These are phyloP conservation scores for Xylariaceae sp. DNA, from an alignment of 2,329 filamentous ascomycete genomes.

Conservation along the genomic window DNA sequence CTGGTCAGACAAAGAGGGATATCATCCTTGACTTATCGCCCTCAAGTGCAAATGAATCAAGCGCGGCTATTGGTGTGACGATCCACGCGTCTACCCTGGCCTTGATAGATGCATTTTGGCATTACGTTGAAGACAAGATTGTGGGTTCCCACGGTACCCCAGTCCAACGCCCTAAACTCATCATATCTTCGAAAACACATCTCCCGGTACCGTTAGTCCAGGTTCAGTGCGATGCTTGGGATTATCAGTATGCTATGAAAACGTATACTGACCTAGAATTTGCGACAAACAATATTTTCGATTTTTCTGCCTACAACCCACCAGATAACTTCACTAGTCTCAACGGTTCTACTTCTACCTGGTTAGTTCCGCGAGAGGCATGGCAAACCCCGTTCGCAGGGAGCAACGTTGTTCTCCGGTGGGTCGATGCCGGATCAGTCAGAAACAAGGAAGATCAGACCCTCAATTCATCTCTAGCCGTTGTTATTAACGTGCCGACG, in stretches of 20 bases:
- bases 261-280: too few species aligned
- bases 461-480: constrained; percentile 6
- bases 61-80: constrained; percentile 5
- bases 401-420: too few species aligned
- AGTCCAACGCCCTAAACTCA: constrained; percentile 2
- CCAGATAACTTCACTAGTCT: too few species aligned
- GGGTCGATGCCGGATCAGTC: constrained; percentile 5
- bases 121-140: constrained; percentile 3
- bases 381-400: too few species aligned
- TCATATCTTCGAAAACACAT: background rate
- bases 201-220: constrained; percentile 10
- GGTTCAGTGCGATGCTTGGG: constrained; percentile 3
- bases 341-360: too few species aligned
- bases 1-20: constrained; percentile 7
- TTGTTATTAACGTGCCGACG: constrained; percentile 6
- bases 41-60: background rate
- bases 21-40: constrained; percentile 1
- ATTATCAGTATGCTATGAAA: background rate
- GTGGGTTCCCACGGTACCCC: constrained; percentile 8
- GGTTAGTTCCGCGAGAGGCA: too few species aligned
- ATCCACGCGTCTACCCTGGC: constrained; percentile 6
- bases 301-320: too few species aligned
- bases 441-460: background rate
- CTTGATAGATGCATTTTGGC: constrained; percentile 13
- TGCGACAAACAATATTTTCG: too few species aligned